A percentile compares a stretch with the other conserved stretches of the same genome.
Evolutionary conservation across 2,329 filamentous ascomycete species (phyloP).

Genomic region (Claviceps sp.): DNA sequence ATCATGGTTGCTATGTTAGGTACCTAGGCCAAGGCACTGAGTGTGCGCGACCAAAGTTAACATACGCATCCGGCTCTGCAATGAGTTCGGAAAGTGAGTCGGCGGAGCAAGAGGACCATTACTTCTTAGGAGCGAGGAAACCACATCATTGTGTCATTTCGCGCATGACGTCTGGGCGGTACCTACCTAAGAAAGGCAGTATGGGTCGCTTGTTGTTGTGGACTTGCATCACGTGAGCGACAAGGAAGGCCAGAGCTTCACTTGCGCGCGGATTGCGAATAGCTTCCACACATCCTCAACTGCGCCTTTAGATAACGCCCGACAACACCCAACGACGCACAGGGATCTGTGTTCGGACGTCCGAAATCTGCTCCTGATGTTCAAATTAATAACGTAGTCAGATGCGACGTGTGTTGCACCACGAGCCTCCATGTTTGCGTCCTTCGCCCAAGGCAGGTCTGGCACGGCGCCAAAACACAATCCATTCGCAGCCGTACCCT

Average conservation of each 20-base stretch:
- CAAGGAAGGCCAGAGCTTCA: background rate
- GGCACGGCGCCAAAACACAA: conserved; percentile 21
- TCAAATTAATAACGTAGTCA: conserved; percentile 19
- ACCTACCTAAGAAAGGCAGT: background rate
- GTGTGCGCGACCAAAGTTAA: background rate
- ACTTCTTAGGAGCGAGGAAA: background rate
- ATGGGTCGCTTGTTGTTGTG: background rate
- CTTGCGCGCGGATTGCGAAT: background rate
- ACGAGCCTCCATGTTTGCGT: conserved; percentile 25
- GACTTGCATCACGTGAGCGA: conserved; percentile 4
- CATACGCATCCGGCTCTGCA: background rate
- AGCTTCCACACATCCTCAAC: conserved; percentile 1
- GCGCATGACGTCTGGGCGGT: too few species aligned
- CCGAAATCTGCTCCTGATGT: conserved; percentile 16
- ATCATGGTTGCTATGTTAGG: too few species aligned
- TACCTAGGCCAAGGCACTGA: too few species aligned
- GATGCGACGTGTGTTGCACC: conserved; percentile 28
- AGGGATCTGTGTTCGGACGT: background rate
- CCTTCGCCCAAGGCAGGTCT: conserved; percentile 22
- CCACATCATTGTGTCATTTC: background rate
- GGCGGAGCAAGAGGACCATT: background rate
- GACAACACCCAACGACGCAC: background rate
- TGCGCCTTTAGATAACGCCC: background rate
- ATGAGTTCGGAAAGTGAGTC: background rate
- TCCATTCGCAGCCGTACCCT: conserved; percentile 17